Conservation (phyloP, 176 grass and related monocot genomes). For the Juncus inflexus region DNA sequence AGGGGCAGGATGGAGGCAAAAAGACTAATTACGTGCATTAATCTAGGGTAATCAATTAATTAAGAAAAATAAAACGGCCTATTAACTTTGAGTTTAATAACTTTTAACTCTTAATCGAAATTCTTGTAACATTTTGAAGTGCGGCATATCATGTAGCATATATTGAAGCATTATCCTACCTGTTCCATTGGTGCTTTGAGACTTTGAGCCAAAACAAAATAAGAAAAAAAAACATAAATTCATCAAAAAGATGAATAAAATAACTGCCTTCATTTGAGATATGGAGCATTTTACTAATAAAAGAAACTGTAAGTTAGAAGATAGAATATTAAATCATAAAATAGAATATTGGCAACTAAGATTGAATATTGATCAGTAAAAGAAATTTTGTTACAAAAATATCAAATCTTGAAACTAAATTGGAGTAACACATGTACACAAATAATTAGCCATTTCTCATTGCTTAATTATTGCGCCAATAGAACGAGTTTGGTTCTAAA, state of each 20-base stretch:
- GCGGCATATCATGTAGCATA: not conserved
- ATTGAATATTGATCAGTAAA: no score
- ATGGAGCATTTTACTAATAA: not conserved
- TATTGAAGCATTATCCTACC: not conserved
- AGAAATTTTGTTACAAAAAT: no score
- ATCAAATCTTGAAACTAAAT: no score
- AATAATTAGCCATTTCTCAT: no score
- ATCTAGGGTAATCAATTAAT: not conserved
- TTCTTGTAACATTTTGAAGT: not conserved
- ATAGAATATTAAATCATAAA: not conserved
- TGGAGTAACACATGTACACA: no score
- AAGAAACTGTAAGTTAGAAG: not conserved
- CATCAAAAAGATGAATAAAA: not conserved
- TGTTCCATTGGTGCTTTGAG: not conserved
- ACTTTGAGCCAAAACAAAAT: not conserved
- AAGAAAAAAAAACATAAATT: not conserved
- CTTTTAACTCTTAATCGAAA: slow-evolving; percentile 3
- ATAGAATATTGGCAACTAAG: not conserved
- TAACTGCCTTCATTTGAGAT: no score
- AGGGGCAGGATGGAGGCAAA: slow-evolving; percentile 22
- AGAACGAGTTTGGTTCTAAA: not conserved
- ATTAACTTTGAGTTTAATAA: not conserved
- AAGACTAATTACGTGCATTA: slow-evolving; percentile 21
- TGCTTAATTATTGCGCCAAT: no score
- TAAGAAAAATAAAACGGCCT: not conserved